Base-by-base conservation (phyloP, 2,329 filamentous ascomycete species). In the Xylariaceae sp. region DNA sequence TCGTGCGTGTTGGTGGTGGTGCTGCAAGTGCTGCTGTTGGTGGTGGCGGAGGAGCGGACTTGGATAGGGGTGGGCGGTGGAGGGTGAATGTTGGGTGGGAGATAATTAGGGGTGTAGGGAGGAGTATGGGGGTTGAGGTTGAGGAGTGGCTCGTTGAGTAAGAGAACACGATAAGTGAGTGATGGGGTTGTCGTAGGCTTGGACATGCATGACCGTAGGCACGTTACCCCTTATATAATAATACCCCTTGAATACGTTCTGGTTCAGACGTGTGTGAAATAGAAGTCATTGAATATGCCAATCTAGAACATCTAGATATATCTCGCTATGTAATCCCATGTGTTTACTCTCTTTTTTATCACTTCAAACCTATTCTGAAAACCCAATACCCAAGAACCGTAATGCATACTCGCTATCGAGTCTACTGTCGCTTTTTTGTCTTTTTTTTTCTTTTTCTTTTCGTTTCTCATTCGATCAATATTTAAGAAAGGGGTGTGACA, bases 11-110 rank as follows among this genome's bases (percentile, higher is more conserved):
- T 2, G 86, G 83, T 0, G 83, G 82, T 0, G 83, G 82, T 8
- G 87, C 87, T 71, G 92, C 88, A 85, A 82, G 87, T 66, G 86
- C 90, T 10, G 88, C 88, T 62, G 84, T n/a, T 6, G 61, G 57
- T 37, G 61, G 48, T 44, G 58, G 58, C 87, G 85, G 86, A 0
- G 92, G 88, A 85, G 76, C 78, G 8, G 89, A 92, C 73, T 77
- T 91, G 68, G 89, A 93, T 70, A 77, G 84, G 0, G 84, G 84
- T 0, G 85, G 83, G 4, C 87, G 88, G 73, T 94, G 89, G 88
- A 84, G 88, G 68, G 87, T 92, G 8, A 90, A 89, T 66, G 85
- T 90, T 59, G 85, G 86, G 1, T 92, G 88, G 88, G 90, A 94
- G 69, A 85, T 88, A 63, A 83, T 89, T 5, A 78, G 87, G 61